phyloP scores from a whole-genome alignment of 2,329 filamentous ascomycete genomes.

The Fusarium mexicanum region DNA sequence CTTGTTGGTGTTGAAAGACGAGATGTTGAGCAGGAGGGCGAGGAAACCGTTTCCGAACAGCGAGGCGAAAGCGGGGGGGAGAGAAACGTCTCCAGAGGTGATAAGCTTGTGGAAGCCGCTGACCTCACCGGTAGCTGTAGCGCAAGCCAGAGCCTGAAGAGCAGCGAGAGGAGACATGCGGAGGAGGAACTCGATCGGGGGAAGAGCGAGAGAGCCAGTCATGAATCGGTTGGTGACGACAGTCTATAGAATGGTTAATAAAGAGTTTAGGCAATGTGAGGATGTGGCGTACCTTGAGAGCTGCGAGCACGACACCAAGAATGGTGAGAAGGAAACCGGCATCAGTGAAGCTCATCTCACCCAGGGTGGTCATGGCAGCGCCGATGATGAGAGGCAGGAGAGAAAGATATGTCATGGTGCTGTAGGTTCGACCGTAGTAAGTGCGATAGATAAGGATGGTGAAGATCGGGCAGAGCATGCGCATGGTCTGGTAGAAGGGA shows the following conservation, averaged over 20 bases:
- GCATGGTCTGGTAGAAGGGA: constrained; percentile 73
- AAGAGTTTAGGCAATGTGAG: not conserved
- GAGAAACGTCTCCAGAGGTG: constrained; percentile 47
- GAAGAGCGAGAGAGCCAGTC: constrained; percentile 67
- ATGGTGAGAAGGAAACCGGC: constrained; percentile 65
- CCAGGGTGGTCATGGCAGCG: constrained; percentile 67
- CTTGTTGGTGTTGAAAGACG: constrained; percentile 68
- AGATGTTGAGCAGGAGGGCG: constrained; percentile 65
- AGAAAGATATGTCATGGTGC: constrained; percentile 65
- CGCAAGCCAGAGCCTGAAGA: constrained; percentile 63
- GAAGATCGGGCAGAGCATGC: constrained; percentile 69
- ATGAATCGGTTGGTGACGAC: constrained; percentile 72
- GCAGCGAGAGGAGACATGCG: constrained; percentile 70
- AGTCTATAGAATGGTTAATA: constrained; percentile 52
- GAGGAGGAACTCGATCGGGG: constrained; percentile 68
- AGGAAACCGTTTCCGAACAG: constrained; percentile 63
- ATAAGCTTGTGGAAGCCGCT: constrained; percentile 51
- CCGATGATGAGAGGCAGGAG: constrained; percentile 69
- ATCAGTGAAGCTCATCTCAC: constrained; percentile 70
- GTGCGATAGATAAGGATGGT: constrained; percentile 69
- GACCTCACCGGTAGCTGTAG: constrained; percentile 63
- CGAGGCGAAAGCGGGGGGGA: constrained; percentile 52
- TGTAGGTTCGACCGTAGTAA: constrained; percentile 65
- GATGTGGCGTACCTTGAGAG: constrained; percentile 58
- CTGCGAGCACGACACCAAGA: constrained; percentile 63